Evolutionary conservation across 805 yeast species (phyloP).

Genomic region (Cyberlindnera meyerae): DNA sequence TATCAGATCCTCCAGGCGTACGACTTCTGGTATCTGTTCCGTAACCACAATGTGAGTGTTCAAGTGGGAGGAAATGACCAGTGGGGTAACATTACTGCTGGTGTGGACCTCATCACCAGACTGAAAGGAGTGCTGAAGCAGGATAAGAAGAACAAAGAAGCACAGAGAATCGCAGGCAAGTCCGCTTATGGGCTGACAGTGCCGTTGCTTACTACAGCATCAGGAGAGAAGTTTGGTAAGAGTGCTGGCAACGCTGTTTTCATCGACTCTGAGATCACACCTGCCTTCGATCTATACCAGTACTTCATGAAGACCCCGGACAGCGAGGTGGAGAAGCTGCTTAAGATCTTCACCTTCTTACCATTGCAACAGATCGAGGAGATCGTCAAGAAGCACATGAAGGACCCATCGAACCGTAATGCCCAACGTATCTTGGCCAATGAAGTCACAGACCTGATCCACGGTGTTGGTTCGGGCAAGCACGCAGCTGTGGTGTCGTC

Average conservation of each 20-base stretch:
- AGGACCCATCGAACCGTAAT: constrained; percentile 55
- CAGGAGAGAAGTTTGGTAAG: constrained; percentile 93
- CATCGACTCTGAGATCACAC: constrained; percentile 67
- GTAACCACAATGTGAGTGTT: constrained; percentile 50
- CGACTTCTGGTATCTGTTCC: constrained; percentile 81
- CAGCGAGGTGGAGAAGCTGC: constrained; percentile 60
- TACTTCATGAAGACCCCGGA: constrained; percentile 78
- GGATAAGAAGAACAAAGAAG: constrained; percentile 21
- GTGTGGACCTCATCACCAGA: constrained; percentile 78
- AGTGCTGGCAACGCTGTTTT: constrained; percentile 96
- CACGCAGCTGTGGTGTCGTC: constrained; percentile 64
- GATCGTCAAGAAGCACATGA: constrained; percentile 47
- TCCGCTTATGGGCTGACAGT: constrained; percentile 76
- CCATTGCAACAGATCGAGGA: constrained; percentile 56
- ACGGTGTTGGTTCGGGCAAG: constrained; percentile 73
- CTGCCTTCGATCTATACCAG: constrained; percentile 80
- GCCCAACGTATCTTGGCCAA: constrained; percentile 79
- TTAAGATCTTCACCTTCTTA: constrained; percentile 75
- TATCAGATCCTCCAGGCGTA: constrained; percentile 92
- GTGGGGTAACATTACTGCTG: constrained; percentile 98
- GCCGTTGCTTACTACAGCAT: constrained; percentile 80
- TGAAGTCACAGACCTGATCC: constrained; percentile 83
- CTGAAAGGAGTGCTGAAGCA: constrained; percentile 29
- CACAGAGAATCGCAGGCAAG: constrained; percentile 12
- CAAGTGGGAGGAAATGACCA: constrained; percentile 98